phyloP scores from a whole-genome alignment of 2,329 filamentous ascomycete species.

The Penicillium psychrosexuale region DNA sequence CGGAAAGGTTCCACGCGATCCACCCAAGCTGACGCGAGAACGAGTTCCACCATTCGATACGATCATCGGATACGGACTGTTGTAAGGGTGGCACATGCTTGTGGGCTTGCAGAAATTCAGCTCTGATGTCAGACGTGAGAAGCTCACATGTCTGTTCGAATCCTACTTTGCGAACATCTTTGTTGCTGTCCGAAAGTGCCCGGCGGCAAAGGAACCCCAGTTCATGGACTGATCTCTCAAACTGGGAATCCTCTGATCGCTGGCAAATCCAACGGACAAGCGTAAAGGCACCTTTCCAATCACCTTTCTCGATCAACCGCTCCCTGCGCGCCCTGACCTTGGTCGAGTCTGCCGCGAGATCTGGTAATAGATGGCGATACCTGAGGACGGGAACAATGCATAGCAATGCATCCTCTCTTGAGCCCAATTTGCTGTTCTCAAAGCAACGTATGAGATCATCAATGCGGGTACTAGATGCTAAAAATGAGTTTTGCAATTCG shows the following conservation, averaged over 20 bases:
- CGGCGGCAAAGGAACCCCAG: slow-evolving; percentile 27
- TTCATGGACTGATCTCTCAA: slow-evolving; percentile 24
- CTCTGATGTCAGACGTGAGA: slow-evolving; percentile 14
- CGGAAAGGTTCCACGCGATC: slow-evolving; percentile 22
- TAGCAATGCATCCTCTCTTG: slow-evolving; percentile 32
- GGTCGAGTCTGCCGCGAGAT: slow-evolving; percentile 19
- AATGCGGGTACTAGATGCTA: slow-evolving; percentile 21
- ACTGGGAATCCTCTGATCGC: slow-evolving; percentile 22
- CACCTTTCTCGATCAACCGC: not conserved
- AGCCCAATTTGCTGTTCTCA: slow-evolving; percentile 21
- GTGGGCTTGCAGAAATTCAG: slow-evolving; percentile 3
- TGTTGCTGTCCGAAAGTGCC: slow-evolving; percentile 19
- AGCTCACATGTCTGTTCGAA: not conserved
- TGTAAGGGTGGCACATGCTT: not conserved
- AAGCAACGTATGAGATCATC: slow-evolving; percentile 28
- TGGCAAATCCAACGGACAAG: slow-evolving; percentile 28
- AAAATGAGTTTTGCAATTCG: slow-evolving; percentile 12
- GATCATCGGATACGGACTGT: slow-evolving; percentile 11
- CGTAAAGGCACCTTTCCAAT: slow-evolving; percentile 24
- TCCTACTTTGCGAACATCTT: slow-evolving; percentile 10
- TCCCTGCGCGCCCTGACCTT: slow-evolving; percentile 13
- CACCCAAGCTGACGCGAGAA: slow-evolving; percentile 27
- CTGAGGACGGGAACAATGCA: slow-evolving; percentile 31
- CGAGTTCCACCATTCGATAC: slow-evolving; percentile 13
- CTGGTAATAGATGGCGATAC: slow-evolving; percentile 18